Evolutionary conservation across 176 grass and related monocot species (phyloP), one percentile per base, ranked within the genome.

Genomic region (Bonia amplexicaulis): DNA sequence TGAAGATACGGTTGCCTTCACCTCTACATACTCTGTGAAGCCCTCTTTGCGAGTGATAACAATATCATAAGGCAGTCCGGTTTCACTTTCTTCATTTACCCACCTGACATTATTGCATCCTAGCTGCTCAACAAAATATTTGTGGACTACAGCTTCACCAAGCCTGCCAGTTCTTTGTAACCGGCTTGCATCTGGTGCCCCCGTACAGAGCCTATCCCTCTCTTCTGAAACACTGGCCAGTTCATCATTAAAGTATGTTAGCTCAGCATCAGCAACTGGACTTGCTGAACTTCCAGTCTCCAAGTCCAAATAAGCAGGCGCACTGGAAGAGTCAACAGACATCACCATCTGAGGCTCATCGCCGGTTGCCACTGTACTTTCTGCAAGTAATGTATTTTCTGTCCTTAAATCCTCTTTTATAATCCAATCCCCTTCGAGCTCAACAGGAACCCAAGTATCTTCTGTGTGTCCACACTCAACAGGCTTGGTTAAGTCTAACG

Each of bases 51-150:
- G 73, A 6, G 87, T 87, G 58, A 95, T 86, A 45, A 92, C 88
- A 74, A 98, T 13, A 85, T 98, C 93, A 39, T 98, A 98, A 59
- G 91, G 96, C 15, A 92, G 87, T 14, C 96, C 96, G 1, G 85
- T 90, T 78, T 98, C 96, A 66, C 49, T 90, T 63, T 81, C 80
- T 58, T 87, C 60, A 84, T 98, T 98, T 51, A 98, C 90, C 93
- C 96, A 98, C 59, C 66, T 93, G 51, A 95, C 93, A 62, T 64
- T 92, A 41, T 53, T 54, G 44, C 84, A 49, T 22, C 96, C 96
- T 31, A 92, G 69, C 52, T 66, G 87, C 27, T 83, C 69, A 55
- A 71, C 54, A 62, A 98, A 93, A 77, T 94, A 87, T 71, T 87
- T 93, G 65, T 90, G 79, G 62, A 85, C 91, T 79, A 95, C 64